Conservation (phyloP, 73 alveolate genomes). For the Effrenium voratum region DNA sequence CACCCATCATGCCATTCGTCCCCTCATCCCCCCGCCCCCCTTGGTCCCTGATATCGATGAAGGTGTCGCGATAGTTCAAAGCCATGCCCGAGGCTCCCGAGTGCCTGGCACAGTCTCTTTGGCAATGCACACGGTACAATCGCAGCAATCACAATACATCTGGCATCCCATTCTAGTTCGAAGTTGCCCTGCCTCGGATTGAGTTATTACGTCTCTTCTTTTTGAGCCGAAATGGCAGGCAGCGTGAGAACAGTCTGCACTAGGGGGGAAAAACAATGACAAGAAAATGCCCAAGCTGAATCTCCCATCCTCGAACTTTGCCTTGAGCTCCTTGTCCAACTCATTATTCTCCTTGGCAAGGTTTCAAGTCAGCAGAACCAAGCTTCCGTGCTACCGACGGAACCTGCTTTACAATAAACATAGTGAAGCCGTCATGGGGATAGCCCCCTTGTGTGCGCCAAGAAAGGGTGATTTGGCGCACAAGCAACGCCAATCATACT, state of each 20-base stretch:
- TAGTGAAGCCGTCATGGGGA: no score
- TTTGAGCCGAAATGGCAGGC: not conserved
- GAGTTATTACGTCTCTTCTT: not conserved
- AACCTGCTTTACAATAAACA: no score
- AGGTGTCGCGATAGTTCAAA: not conserved
- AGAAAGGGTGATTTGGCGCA: no score
- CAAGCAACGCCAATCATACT: no score
- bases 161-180: not conserved
- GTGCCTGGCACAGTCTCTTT: not conserved
- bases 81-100: not conserved
- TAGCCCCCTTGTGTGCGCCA: no score
- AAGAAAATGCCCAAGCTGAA: no score
- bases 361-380: no score
- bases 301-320: slow-evolving; percentile 33
- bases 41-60: not conserved
- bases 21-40: not conserved
- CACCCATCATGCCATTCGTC: no score
- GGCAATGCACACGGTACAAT: not conserved
- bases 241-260: not conserved
- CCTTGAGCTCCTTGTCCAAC: slow-evolving; percentile 57
- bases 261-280: no score
- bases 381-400: no score
- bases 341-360: not conserved
- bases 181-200: not conserved
- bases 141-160: not conserved